These are phyloP conservation scores for Fomitiporia mediterranea DNA, from an alignment of 1,284 basidiomycete genomes.

Conservation along the genomic window DNA sequence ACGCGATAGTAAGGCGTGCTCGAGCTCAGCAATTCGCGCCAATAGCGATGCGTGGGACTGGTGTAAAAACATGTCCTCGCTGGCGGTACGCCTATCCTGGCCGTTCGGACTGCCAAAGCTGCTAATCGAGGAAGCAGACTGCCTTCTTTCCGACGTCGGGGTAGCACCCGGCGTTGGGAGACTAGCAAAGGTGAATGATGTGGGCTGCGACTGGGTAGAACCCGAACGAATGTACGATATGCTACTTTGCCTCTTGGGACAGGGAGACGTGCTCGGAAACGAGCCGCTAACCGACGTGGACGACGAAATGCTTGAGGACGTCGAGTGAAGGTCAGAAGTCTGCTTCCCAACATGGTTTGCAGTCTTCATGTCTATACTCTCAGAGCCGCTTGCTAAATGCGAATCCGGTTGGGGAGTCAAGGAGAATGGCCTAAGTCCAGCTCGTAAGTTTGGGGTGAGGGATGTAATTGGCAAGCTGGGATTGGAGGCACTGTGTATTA, in stretches of 20 bases:
- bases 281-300: slow-evolving; percentile 21
- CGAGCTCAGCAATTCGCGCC: slow-evolving; percentile 72
- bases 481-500: slow-evolving; percentile 40
- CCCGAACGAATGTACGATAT: slow-evolving; percentile 60
- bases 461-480: slow-evolving; percentile 52
- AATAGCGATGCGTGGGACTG: slow-evolving; percentile 76
- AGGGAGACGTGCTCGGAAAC: slow-evolving; percentile 19
- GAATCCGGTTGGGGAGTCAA: slow-evolving; percentile 36
- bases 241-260: slow-evolving; percentile 47
- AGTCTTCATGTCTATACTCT: slow-evolving; percentile 26
- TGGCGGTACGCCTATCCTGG: slow-evolving; percentile 47
- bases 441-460: slow-evolving; percentile 41
- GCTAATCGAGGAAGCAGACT: slow-evolving; percentile 32
- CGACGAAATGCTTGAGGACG: slow-evolving; percentile 1
- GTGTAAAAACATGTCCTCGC: slow-evolving; percentile 78
- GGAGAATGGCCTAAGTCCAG: slow-evolving; percentile 46
- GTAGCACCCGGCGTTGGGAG: slow-evolving; percentile 72
- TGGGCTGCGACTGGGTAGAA: slow-evolving; percentile 31
- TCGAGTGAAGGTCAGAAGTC: not conserved
- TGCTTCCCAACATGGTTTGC: slow-evolving; percentile 18
- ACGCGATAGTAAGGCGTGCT: slow-evolving; percentile 56
- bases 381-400: slow-evolving; percentile 20
- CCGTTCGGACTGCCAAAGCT: slow-evolving; percentile 30
- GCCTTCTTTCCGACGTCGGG: slow-evolving; percentile 49
- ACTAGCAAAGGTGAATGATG: slow-evolving; percentile 37